Evolutionary conservation across 1,284 basidiomycete species (phyloP), one percentile per base, ranked within the genome.

Genomic region (Pseudozyma pruni): DNA sequence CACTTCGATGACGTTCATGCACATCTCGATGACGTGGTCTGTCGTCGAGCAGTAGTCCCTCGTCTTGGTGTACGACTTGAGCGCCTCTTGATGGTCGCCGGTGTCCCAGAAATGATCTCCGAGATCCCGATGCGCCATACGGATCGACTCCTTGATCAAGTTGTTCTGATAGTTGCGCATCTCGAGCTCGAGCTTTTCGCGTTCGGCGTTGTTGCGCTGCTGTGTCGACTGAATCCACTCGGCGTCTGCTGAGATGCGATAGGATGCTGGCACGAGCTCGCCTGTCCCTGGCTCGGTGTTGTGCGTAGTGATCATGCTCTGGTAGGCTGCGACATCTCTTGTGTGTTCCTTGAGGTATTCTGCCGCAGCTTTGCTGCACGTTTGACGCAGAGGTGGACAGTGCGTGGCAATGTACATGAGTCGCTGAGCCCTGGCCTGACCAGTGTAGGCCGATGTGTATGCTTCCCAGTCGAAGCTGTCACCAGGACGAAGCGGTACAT

Each of bases 121-220:
- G 11, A 94, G 85, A 76, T 94, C 92, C 45, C 91, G 86, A 83
- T 94, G 89, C 0, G 88, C 91, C 90, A 94, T 92, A 70, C 93
- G 86, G 74, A 93, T 92, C 85, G 91, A 93, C 85, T 95, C 93
- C 83, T 93, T 94, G 85, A 94, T 93, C 87, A 93, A 89, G 80
- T 93, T 94, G 76, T 90, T 92, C 61, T 89, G 86, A 78, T 94
- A 94, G 14, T 90, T 90, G 86, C 92, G 93, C 79, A 95, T 85
- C 82, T 94, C 93, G 10, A 91, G 89, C 83, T 93, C 91, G 47
- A 94, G 85, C 82, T 90, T 91, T 25, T 87, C 87, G 54, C 86
- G 85, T 76, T 92, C 90, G 5, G 85, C 85, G 55, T 85, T 83
- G 74, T 91, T 91, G 75, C 86, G 87, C 54, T 86, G 83, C 43